These are phyloP conservation scores for Tolypocladium pustulatum DNA, from an alignment of 2,329 filamentous ascomycete genomes.

Conservation along the genomic window DNA sequence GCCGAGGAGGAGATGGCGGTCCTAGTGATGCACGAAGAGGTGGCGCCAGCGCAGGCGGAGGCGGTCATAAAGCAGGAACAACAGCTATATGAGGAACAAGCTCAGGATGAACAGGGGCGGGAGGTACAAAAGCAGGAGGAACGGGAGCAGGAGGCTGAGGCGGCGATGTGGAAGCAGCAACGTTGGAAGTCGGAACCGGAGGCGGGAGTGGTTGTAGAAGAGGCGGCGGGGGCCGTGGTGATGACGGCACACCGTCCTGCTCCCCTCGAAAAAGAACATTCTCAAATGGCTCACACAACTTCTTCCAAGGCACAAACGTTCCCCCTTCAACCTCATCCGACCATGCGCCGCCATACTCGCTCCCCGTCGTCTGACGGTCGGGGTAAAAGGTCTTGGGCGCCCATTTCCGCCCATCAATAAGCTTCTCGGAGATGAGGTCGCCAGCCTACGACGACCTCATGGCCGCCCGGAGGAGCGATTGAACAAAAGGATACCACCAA, in stretches of 20 bases:
- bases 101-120: too few relatives aligned
- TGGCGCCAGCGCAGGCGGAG: not conserved
- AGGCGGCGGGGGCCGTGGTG: not conserved
- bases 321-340: constrained; percentile 9
- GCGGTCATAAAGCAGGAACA: not conserved
- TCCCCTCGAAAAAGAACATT: constrained; percentile 12
- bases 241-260: not conserved
- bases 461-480: constrained; percentile 17
- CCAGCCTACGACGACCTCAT: constrained; percentile 12
- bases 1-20: not conserved
- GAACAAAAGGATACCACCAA: constrained; percentile 27
- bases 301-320: constrained; percentile 14
- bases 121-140: too few relatives aligned
- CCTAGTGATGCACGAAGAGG: not conserved
- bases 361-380: not conserved
- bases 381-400: constrained; percentile 9
- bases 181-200: not conserved
- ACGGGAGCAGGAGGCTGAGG: not conserved
- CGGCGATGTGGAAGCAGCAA: not conserved
- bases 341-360: constrained; percentile 14
- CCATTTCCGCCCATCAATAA: constrained; percentile 22
- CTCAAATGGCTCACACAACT: constrained; percentile 16
- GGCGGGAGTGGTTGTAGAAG: not conserved
- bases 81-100: not conserved
- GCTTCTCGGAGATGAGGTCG: constrained; percentile 12